Percentiles rank a stretch among this genome's conserved stretches.
phyloP scores from a whole-genome alignment of 2,329 filamentous ascomycete species.

The Diaporthe vexans region DNA sequence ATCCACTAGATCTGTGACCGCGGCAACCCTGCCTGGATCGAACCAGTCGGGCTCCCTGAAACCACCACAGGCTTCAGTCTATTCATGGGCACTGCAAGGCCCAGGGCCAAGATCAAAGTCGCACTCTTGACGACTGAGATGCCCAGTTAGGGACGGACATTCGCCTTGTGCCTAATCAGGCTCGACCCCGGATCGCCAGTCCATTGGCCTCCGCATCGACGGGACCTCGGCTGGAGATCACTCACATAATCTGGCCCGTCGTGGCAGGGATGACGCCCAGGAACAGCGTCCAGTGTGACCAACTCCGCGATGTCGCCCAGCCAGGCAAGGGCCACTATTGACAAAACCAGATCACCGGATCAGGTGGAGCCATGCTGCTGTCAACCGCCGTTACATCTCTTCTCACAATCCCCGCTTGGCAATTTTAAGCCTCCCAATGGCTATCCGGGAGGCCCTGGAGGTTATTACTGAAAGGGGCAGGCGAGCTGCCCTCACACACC shows the following conservation, averaged over 20 bases:
- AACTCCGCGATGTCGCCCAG: not conserved
- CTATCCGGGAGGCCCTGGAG: constrained; percentile 9
- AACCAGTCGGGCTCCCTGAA: constrained; percentile 18
- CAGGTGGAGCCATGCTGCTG: constrained; percentile 15
- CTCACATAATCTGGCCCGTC: not conserved
- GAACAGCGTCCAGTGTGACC: constrained; percentile 12
- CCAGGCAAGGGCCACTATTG: not conserved
- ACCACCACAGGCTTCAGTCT: constrained; percentile 1
- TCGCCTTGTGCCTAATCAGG: not conserved
- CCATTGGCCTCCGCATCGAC: not conserved
- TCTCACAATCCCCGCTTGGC: constrained; percentile 7
- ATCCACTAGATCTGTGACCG: constrained; percentile 13
- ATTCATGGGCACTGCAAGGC: constrained; percentile 7
- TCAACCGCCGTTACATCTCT: constrained; percentile 15
- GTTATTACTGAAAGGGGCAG: constrained; percentile 5
- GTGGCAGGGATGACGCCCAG: constrained; percentile 6
- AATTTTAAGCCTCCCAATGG: constrained; percentile 31
- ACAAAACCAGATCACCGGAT: constrained; percentile 17
- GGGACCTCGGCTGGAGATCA: constrained; percentile 6
- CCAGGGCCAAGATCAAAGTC: not conserved
- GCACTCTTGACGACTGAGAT: not conserved
- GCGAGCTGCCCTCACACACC: constrained; percentile 3
- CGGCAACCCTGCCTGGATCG: constrained; percentile 4
- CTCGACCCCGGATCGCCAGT: not conserved
- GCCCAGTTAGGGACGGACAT: not conserved